Evolutionary conservation across 352 stramenopile species (phyloP).

Genomic region (Phytophthora agathidicida): DNA sequence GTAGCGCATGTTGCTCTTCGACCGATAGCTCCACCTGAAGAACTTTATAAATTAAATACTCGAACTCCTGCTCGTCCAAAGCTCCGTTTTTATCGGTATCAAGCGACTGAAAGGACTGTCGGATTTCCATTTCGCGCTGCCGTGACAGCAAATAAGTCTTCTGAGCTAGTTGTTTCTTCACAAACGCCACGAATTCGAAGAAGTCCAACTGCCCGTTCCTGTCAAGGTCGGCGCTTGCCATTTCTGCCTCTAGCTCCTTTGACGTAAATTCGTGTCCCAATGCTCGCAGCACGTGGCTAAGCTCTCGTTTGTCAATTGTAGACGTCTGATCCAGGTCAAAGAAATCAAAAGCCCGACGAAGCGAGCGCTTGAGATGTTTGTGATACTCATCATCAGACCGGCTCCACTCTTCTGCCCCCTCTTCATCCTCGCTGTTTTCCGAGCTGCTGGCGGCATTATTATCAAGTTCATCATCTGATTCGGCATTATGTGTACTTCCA

Average conservation of each 20-base stretch:
- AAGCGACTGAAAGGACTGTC: constrained; percentile 69
- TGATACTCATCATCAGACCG: constrained; percentile 69
- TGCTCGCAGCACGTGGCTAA: constrained; percentile 68
- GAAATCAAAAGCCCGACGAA: constrained; percentile 77
- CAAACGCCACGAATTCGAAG: constrained; percentile 73
- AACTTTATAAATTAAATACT: constrained; percentile 77
- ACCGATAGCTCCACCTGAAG: constrained; percentile 76
- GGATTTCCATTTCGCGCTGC: constrained; percentile 77
- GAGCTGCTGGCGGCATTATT: constrained; percentile 1
- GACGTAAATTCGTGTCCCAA: constrained; percentile 76
- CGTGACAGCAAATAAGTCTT: constrained; percentile 67
- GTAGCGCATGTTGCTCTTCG: constrained; percentile 71
- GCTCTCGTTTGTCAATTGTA: constrained; percentile 73
- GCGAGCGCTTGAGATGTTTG: constrained; percentile 59
- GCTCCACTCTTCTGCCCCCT: constrained; percentile 28
- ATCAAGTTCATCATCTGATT: constrained; percentile 3
- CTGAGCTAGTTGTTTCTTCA: constrained; percentile 61
- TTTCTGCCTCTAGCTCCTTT: constrained; percentile 66
- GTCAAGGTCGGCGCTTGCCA: constrained; percentile 65
- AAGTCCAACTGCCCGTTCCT: constrained; percentile 76
- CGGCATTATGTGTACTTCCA: constrained; percentile 1
- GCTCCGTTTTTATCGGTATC: constrained; percentile 71
- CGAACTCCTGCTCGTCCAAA: constrained; percentile 77
- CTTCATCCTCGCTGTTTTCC: constrained; percentile 22
- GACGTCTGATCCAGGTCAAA: constrained; percentile 77